phyloP scores from a whole-genome alignment of 768 basidiomycete genomes.

The Astraeus odoratus region DNA sequence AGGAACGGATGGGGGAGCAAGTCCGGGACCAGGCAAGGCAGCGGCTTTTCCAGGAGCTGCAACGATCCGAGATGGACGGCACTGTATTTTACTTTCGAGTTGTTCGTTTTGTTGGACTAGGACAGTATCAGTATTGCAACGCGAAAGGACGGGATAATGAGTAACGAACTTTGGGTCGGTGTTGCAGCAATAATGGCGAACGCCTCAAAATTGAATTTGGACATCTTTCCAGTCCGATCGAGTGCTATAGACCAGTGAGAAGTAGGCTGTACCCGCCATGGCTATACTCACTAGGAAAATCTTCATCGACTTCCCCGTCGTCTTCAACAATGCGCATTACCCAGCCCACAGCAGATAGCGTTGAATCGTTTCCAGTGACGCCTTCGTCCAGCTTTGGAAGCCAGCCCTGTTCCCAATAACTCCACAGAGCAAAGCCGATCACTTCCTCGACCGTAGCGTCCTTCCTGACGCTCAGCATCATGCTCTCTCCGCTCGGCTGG shows the following conservation, averaged over 20 bases:
- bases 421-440: slow-evolving; percentile 87
- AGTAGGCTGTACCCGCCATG: too few relatives aligned
- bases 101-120: slow-evolving; percentile 71
- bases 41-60: slow-evolving; percentile 55
- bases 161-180: slow-evolving; percentile 53
- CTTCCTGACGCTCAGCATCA: slow-evolving; percentile 71
- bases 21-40: slow-evolving; percentile 31
- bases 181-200: slow-evolving; percentile 84
- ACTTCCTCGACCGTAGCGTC: slow-evolving; percentile 95
- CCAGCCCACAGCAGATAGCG: slow-evolving; percentile 82
- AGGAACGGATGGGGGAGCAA: slow-evolving; percentile 32
- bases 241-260: slow-evolving; percentile 54
- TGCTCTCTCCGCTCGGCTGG: slow-evolving; percentile 50
- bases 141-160: neutral
- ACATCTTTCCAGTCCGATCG: slow-evolving; percentile 77
- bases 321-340: slow-evolving; percentile 90
- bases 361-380: slow-evolving; percentile 53
- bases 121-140: slow-evolving; percentile 1
- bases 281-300: slow-evolving; percentile 82
- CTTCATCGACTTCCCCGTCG: slow-evolving; percentile 97
- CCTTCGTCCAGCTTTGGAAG: slow-evolving; percentile 70
- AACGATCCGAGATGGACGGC: slow-evolving; percentile 64
- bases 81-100: slow-evolving; percentile 73
- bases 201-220: slow-evolving; percentile 84
- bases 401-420: slow-evolving; percentile 88